Conservation (phyloP, 1,284 basidiomycete species). For the Exobasidium cylindrosporum region DNA sequence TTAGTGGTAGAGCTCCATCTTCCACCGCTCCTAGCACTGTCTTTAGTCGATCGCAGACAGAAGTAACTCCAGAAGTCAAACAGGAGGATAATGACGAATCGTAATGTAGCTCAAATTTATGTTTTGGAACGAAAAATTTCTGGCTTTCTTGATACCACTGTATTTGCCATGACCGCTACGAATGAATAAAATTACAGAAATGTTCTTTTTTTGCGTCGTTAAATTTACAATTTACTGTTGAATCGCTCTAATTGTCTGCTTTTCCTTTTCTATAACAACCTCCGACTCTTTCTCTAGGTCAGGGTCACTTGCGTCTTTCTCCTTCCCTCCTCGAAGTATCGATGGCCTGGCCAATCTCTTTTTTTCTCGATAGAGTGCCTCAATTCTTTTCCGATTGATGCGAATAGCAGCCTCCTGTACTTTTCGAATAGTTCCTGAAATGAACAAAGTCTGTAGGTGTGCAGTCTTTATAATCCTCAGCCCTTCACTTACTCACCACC, state of each 20-base stretch:
- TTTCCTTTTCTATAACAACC: background rate
- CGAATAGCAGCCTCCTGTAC: slow-evolving; percentile 8
- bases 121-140: background rate
- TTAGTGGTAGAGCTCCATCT: background rate
- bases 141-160: too few relatives aligned
- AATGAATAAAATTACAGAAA: background rate
- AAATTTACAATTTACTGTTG: background rate
- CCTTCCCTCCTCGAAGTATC: background rate
- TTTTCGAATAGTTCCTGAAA: slow-evolving; percentile 10
- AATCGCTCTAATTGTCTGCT: background rate
- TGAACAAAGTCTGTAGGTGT: too few relatives aligned
- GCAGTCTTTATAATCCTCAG: too few relatives aligned
- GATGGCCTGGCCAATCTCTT: background rate
- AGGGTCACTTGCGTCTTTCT: background rate
- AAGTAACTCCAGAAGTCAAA: slow-evolving; percentile 12
- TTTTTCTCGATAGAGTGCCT: background rate
- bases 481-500: slow-evolving; percentile 3
- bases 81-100: slow-evolving; percentile 7
- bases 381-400: background rate
- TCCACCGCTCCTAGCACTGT: background rate
- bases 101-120: background rate
- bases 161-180: background rate
- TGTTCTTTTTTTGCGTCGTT: too few relatives aligned
- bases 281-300: background rate
- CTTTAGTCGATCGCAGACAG: slow-evolving; percentile 4